These are phyloP conservation scores for Neoscytalidium dimidiatum DNA, from an alignment of 2,329 filamentous ascomycete species.

Conservation along the genomic window DNA sequence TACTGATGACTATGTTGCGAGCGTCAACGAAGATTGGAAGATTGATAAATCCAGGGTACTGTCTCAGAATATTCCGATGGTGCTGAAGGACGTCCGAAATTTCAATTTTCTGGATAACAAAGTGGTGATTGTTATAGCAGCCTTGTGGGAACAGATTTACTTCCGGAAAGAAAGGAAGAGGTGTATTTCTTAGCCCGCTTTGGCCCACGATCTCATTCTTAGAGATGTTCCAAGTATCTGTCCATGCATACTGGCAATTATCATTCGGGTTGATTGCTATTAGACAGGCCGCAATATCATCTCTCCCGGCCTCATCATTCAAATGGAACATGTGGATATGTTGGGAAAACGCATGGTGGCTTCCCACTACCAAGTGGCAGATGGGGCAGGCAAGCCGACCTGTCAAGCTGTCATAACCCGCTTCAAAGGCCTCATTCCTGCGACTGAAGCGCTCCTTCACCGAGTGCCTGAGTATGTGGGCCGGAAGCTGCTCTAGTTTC, in stretches of 20 bases:
- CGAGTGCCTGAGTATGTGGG: neutral
- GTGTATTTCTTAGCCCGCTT: too few relatives aligned
- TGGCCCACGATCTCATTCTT: too few relatives aligned
- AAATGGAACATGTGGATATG: neutral
- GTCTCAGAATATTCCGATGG: slow-evolving; percentile 8
- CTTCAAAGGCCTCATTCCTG: neutral
- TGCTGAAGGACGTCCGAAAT: neutral
- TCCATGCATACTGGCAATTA: neutral
- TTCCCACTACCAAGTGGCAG: neutral
- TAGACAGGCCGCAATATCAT: neutral
- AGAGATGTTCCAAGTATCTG: neutral
- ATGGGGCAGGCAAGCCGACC: neutral
- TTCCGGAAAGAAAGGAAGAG: neutral
- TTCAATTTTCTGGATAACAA: neutral
- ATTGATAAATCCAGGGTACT: slow-evolving; percentile 12
- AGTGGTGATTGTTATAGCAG: neutral
- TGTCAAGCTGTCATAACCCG: neutral
- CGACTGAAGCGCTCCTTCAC: neutral
- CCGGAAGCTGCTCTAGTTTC: neutral
- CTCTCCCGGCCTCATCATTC: neutral
- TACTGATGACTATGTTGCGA: neutral
- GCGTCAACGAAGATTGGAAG: slow-evolving; percentile 19
- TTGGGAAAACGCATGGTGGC: neutral
- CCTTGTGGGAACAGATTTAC: neutral
- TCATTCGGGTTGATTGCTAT: neutral